A percentile compares a stretch with the other conserved stretches of the same genome.
These are phyloP conservation scores for Cordyceps pruinosa DNA, from an alignment of 2,329 filamentous ascomycete genomes.

Conservation along the genomic window DNA sequence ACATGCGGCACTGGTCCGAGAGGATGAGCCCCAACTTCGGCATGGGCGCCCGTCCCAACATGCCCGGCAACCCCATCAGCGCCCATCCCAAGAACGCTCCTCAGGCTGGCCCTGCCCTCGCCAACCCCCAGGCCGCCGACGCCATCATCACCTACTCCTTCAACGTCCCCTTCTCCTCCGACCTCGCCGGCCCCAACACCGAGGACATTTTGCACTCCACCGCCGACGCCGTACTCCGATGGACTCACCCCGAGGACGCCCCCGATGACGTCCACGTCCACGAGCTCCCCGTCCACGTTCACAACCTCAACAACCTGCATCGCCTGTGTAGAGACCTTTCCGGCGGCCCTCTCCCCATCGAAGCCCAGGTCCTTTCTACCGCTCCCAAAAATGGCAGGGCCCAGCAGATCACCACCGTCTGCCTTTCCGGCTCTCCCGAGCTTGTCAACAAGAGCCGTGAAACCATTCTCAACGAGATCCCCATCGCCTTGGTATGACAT, in stretches of 20 bases:
- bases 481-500: slow-evolving; percentile 76
- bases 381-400: slow-evolving; percentile 66
- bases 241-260: slow-evolving; percentile 86
- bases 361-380: slow-evolving; percentile 77
- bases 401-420: slow-evolving; percentile 75
- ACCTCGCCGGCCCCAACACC: slow-evolving; percentile 83
- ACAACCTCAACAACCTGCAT: slow-evolving; percentile 74
- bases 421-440: slow-evolving; percentile 80
- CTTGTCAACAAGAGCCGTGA: slow-evolving; percentile 84
- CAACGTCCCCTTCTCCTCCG: slow-evolving; percentile 93
- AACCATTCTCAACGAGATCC: slow-evolving; percentile 83
- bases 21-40: slow-evolving; percentile 62
- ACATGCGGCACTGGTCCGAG: slow-evolving; percentile 66
- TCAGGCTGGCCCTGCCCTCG: slow-evolving; percentile 47
- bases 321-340: slow-evolving; percentile 78
- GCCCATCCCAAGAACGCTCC: slow-evolving; percentile 51
- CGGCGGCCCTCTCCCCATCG: slow-evolving; percentile 61
- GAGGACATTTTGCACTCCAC: slow-evolving; percentile 94
- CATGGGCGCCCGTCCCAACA: slow-evolving; percentile 50
- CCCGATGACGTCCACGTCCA: slow-evolving; percentile 78
- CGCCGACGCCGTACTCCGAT: slow-evolving; percentile 76
- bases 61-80: slow-evolving; percentile 49
- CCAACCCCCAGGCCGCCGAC: slow-evolving; percentile 65
- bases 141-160: slow-evolving; percentile 86
- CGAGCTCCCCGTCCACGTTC: slow-evolving; percentile 84